Evolutionary conservation across 2,329 filamentous ascomycete genomes (phyloP), one percentile per base, ranked within the genome.

Genomic region (Sarocladiaceae sp.): DNA sequence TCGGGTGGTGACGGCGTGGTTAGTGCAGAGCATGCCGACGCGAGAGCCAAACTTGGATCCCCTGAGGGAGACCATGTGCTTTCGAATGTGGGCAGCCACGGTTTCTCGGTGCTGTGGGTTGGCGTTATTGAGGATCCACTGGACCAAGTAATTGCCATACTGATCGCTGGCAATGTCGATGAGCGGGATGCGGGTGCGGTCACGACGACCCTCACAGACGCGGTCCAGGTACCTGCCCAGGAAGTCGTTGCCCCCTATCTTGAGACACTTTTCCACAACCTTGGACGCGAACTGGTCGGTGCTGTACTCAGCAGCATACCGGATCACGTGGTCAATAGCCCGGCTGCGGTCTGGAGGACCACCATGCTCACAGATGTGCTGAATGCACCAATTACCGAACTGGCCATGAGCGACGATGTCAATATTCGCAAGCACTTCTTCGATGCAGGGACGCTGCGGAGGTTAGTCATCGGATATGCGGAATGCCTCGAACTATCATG

Each of bases 271-370:
- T 69, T 98, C 91, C 49, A 98, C 91, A 34, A 98, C 93, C 67
- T 98, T 98, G 48, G 93, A 98, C 33, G 93, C 94, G 61, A 96
- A 98, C 60, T 98, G 93, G 56, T 98, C 93, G 78, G 95, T 96
- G 66, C 91, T 97, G 68, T 97, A 98, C 66, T 96, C 90, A 13
- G 88, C 86, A 24, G 90, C 88, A 65, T 88, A 95, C 51, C 84
- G 84, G 53, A 98, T 85, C 58, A 98, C 91, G 63, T 97, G 91
- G 54, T 98, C 91, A 57, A 96, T 84, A 34, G 94, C 93, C 53
- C 90, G 85, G 65, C 85, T 91, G 56, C 91, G 90, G 65, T 98
- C 94, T 32, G 84, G 82, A 24, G 90, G 85, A 46, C 85, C 85
- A 42, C 94, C 91, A 60, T 98, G 93, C 65, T 98, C 93, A 66